Conservation (phyloP, 208 protist genomes). For the Kentomonas sorsogonicus region DNA sequence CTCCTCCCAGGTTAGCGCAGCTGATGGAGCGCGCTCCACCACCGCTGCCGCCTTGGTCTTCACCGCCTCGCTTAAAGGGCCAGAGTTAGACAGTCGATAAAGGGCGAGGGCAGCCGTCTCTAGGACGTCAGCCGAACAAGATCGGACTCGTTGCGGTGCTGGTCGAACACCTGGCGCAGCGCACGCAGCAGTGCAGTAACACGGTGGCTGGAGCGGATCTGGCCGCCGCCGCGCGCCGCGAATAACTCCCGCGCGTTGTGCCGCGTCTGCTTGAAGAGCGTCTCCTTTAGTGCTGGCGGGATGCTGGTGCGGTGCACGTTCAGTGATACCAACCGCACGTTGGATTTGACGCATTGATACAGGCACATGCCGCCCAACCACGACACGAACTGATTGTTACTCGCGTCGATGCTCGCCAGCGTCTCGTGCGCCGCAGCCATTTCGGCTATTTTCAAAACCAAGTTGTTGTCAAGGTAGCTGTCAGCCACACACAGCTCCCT, state of each 20-base stretch:
- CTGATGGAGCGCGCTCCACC: slow-evolving; percentile 16
- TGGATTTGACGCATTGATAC: slow-evolving; percentile 37
- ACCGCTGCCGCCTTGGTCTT: too few relatives aligned
- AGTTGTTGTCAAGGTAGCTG: slow-evolving; percentile 73
- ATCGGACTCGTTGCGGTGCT: too few relatives aligned
- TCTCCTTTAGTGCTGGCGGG: slow-evolving; percentile 22
- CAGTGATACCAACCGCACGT: slow-evolving; percentile 49
- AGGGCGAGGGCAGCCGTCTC: too few relatives aligned
- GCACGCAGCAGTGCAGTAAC: too few relatives aligned
- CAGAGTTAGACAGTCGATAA: too few relatives aligned
- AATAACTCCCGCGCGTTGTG: slow-evolving; percentile 45
- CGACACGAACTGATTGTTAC: slow-evolving; percentile 58
- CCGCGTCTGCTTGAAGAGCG: slow-evolving; percentile 45
- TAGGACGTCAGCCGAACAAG: too few relatives aligned
- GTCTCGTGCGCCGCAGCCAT: slow-evolving; percentile 53
- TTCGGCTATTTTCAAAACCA: slow-evolving; percentile 46
- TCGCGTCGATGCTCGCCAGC: slow-evolving; percentile 54
- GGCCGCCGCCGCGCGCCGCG: slow-evolving; percentile 10
- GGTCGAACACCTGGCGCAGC: too few relatives aligned
- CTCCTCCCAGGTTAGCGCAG: slow-evolving; percentile 41
- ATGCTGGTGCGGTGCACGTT: slow-evolving; percentile 38
- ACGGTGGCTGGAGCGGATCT: slow-evolving; percentile 44
- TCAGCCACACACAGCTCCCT: slow-evolving; percentile 37
- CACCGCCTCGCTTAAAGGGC: too few relatives aligned
- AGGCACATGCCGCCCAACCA: slow-evolving; percentile 79